Evolutionary conservation across 106 monocot genomes (phyloP), one percentile per base, ranked within the genome.

Genomic region (Cymbidium sinense): DNA sequence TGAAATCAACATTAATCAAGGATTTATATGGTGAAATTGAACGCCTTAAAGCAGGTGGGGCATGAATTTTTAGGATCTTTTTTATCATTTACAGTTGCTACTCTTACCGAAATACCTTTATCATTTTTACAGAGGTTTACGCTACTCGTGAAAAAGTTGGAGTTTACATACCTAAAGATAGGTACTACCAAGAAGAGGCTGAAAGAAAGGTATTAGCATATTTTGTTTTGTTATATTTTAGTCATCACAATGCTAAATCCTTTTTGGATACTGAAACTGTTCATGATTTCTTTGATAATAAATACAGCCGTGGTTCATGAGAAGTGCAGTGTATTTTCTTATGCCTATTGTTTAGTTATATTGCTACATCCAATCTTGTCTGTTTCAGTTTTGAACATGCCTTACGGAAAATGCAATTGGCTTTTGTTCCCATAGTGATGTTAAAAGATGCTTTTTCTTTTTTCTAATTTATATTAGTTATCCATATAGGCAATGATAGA

Each of bases 1-100:
- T 93, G 92, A 99, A 99, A 84, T 87, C 92, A 69, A 94, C 99
- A 67, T 82, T 99, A 69, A 99, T 99, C 15, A 99, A 99, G 78
- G 99, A 99, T 50, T 81, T 99, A 1, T 93, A 99, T 70, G 90
- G 87, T 4, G 99, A 99, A 86, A 99, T 99, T 43, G 99, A 99
- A 0, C 90, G 99, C 19, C 90, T 99, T 50, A 99, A 99, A 88
- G 86, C 90, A 83, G 99, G 99, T 93, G 77, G 75, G 28, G 74
- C 67, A 17, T 70, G 0, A 19, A 73, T 15, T 73, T 34, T 29
- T 50, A 20, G 50, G 0, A 10, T 2, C 25, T 31, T 35, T 11
- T 25, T 44, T 5, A 27, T 13, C 2, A 44, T 20, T 65, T 5
- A 37, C 31, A 52, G 2, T 18, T 30, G 19, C 73, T 25, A 4